phyloP scores from a whole-genome alignment of 164 flowering plant species.

The Chloranthus sessilifolius region DNA sequence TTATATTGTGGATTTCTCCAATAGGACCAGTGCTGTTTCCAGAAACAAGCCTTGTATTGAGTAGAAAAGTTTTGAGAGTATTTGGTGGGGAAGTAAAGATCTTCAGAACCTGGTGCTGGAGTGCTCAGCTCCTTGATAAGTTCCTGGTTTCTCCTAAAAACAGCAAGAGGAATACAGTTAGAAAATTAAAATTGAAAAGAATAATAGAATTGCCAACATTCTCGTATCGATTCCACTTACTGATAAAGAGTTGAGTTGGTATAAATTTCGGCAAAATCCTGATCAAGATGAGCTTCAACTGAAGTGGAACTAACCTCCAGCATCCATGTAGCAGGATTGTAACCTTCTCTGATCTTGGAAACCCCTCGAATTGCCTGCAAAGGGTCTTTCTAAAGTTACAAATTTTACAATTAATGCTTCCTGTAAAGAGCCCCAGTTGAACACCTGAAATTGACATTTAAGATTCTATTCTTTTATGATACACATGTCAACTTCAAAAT shows the following conservation, averaged over 20 bases:
- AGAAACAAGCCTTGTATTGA: slow-evolving; percentile 55
- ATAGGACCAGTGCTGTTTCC: slow-evolving; percentile 62
- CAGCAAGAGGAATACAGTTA: neutral
- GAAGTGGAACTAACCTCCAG: slow-evolving; percentile 43
- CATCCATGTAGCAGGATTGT: slow-evolving; percentile 74
- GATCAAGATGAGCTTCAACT: slow-evolving; percentile 36
- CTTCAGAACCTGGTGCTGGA: slow-evolving; percentile 43
- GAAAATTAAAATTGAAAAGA: neutral
- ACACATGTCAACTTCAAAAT: no score
- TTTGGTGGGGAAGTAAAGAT: slow-evolving; percentile 47
- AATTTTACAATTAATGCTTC: neutral
- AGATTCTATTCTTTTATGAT: no score
- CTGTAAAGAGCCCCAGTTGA: neutral
- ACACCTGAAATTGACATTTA: no score
- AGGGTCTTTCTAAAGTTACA: slow-evolving; percentile 3
- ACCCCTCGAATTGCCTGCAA: slow-evolving; percentile 48
- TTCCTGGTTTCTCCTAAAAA: slow-evolving; percentile 14
- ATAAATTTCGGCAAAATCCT: slow-evolving; percentile 53
- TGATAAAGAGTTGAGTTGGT: slow-evolving; percentile 36
- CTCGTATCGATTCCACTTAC: slow-evolving; percentile 22
- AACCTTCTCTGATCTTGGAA: slow-evolving; percentile 41
- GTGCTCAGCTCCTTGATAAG: slow-evolving; percentile 13
- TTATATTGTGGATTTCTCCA: slow-evolving; percentile 57
- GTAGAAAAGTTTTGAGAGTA: slow-evolving; percentile 44
- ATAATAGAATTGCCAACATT: neutral